phyloP scores from a whole-genome alignment of 2,329 filamentous ascomycete genomes.

The Fusarium scirpi region DNA sequence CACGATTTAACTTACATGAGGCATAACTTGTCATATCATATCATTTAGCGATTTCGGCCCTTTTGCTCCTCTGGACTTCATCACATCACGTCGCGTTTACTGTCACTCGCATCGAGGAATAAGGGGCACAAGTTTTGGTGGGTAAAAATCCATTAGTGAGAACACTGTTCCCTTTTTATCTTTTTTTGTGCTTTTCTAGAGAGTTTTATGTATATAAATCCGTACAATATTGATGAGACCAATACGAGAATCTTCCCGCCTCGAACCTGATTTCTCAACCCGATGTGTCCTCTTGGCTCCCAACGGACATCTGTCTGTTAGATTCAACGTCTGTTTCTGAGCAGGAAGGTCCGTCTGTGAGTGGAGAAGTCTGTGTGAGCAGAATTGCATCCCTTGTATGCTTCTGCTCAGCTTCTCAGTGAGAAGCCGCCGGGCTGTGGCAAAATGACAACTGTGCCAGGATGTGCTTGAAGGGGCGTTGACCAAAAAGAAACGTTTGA shows the following conservation, averaged over 20 bases:
- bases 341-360: conserved; percentile 10
- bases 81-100: conserved; percentile 18
- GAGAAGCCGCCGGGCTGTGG: not conserved
- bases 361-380: conserved; percentile 1
- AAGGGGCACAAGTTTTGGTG: conserved; percentile 15
- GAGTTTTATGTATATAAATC: conserved; percentile 16
- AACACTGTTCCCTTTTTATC: conserved; percentile 23
- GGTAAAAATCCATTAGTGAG: conserved; percentile 24
- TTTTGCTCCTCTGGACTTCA: conserved; percentile 13
- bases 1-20: conserved; percentile 16
- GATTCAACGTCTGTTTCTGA: not conserved
- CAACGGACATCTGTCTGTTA: conserved; percentile 4
- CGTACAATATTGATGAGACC: conserved; percentile 15
- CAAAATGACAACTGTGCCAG: not conserved
- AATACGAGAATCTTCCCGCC: conserved; percentile 8
- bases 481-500: not conserved
- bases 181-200: conserved; percentile 29
- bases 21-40: conserved; percentile 3
- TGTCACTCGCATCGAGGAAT: not conserved
- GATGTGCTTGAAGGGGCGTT: not conserved
- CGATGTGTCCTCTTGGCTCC: not conserved
- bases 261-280: not conserved
- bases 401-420: not conserved
- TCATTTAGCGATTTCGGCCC: conserved; percentile 28
- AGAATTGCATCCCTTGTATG: conserved; percentile 14